Evolutionary conservation across 169 alveolate genomes (phyloP).

Genomic region (Theileria parva): DNA sequence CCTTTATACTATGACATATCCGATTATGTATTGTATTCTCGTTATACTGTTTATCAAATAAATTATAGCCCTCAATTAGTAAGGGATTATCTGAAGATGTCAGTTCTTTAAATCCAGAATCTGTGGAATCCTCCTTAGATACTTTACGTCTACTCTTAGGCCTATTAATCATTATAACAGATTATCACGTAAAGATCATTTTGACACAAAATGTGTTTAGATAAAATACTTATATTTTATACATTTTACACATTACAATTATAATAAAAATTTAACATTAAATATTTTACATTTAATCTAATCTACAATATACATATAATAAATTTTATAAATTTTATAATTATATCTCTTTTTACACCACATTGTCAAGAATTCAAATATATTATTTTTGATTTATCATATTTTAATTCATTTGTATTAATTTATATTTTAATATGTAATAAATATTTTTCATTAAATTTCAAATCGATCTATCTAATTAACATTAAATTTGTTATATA

Average conservation of each 20-base stretch:
- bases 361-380: background rate
- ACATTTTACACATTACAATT: background rate
- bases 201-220: background rate
- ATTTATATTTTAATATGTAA: background rate
- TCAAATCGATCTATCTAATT: background rate
- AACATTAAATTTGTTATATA: background rate
- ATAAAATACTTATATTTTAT: background rate
- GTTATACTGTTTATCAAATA: constrained; percentile 26
- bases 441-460: background rate
- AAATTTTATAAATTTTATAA: too few relatives aligned
- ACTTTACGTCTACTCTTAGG: constrained; percentile 7
- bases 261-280: background rate
- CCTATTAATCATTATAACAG: background rate
- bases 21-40: constrained; percentile 20
- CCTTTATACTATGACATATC: constrained; percentile 33
- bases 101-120: background rate
- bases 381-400: background rate
- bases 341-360: background rate
- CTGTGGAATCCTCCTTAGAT: constrained; percentile 1
- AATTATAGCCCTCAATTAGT: constrained; percentile 38
- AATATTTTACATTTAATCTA: constrained; percentile 1
- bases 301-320: too few relatives aligned
- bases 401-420: background rate
- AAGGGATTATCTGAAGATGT: constrained; percentile 35
- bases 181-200: background rate